Evolutionary conservation across 768 basidiomycete species (phyloP).

Genomic region (Hypholoma sublateritium): DNA sequence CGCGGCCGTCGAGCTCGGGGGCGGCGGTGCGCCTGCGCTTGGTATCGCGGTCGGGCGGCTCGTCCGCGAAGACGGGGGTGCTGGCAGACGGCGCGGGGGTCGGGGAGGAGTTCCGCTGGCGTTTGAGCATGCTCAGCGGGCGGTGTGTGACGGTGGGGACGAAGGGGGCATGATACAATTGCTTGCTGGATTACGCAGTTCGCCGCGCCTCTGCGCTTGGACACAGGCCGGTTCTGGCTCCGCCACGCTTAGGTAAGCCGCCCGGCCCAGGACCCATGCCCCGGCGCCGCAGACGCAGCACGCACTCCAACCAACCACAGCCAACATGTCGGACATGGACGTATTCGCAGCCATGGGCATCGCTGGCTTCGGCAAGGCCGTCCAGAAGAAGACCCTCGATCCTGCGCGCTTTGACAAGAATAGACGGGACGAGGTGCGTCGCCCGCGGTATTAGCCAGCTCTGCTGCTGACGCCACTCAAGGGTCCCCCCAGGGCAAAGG

Average conservation of each 20-base stretch:
- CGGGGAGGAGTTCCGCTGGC: conserved; percentile 47
- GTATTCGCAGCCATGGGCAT: conserved; percentile 84
- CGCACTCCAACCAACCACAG: neutral
- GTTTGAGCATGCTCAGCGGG: conserved; percentile 44
- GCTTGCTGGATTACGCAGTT: neutral
- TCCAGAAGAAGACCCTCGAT: conserved; percentile 65
- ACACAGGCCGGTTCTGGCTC: neutral
- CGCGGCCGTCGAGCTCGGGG: conserved; percentile 52
- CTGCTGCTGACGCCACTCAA: conserved; percentile 6
- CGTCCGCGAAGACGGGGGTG: conserved; percentile 26
- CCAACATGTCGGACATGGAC: conserved; percentile 53
- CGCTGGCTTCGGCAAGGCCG: conserved; percentile 76
- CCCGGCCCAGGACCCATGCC: conserved; percentile 4
- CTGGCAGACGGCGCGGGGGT: conserved; percentile 25
- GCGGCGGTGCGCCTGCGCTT: conserved; percentile 58
- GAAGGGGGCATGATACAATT: conserved; percentile 2
- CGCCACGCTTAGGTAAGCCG: conserved; percentile 10
- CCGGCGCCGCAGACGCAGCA: neutral
- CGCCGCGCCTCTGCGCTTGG: neutral
- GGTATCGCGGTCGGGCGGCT: conserved; percentile 28
- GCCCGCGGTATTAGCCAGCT: conserved; percentile 1
- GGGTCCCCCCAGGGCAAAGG: neutral
- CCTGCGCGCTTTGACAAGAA: conserved; percentile 79
- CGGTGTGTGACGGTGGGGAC: neutral
- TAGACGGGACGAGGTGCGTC: conserved; percentile 51